A percentile compares a stretch with the other conserved stretches of the same genome.
phyloP scores from a whole-genome alignment of 2,329 filamentous ascomycete species.

The Penicillium sp. region DNA sequence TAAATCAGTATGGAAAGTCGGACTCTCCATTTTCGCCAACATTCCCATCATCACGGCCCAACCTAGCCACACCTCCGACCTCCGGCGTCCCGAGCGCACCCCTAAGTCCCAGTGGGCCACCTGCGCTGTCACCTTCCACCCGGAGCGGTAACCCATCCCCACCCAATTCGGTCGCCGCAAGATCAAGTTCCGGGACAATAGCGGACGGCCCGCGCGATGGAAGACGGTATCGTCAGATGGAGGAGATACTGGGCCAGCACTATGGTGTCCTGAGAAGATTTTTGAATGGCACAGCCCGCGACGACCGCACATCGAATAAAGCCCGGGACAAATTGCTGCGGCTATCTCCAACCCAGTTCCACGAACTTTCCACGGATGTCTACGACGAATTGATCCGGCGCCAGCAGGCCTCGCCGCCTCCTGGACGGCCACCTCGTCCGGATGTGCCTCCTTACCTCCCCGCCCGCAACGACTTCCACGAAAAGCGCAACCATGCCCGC shows the following conservation, averaged over 20 bases:
- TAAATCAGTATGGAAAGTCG: constrained; percentile 61
- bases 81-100: constrained; percentile 58
- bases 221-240: constrained; percentile 57
- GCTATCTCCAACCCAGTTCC: constrained; percentile 87
- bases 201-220: constrained; percentile 58
- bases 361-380: constrained; percentile 95
- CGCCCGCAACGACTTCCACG: constrained; percentile 87
- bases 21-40: constrained; percentile 45
- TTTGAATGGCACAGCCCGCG: constrained; percentile 66
- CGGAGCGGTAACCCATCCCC: constrained; percentile 65
- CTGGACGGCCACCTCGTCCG: constrained; percentile 41
- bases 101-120: constrained; percentile 56
- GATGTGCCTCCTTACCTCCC: constrained; percentile 68
- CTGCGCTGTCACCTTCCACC: constrained; percentile 16
- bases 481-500: constrained; percentile 95
- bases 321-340: constrained; percentile 91
- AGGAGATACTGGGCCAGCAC: constrained; percentile 74
- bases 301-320: constrained; percentile 79
- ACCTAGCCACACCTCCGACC: constrained; percentile 65
- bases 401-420: constrained; percentile 61
- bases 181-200: constrained; percentile 74
- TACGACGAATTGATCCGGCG: constrained; percentile 90
- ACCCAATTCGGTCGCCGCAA: constrained; percentile 73
- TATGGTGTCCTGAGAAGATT: constrained; percentile 76
- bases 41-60: constrained; percentile 46